Base-by-base conservation (phyloP, 2,329 filamentous ascomycete genomes). In the Aspergillus candidus region DNA sequence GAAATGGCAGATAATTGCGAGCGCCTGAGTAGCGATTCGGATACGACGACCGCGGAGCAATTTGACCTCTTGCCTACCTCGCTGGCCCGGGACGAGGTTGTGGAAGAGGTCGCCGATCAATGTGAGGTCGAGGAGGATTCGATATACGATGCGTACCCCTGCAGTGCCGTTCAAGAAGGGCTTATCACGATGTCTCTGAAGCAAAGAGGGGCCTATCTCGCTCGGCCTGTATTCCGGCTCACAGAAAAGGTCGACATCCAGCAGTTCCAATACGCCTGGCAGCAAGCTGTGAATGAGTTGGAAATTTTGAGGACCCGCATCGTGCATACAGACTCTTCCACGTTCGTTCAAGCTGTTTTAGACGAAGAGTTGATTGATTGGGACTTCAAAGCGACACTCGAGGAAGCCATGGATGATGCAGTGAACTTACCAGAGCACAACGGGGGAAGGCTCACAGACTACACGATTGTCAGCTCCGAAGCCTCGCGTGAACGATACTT, bases 231-330 rank as follows among this genome's bases (percentile, higher is more conserved):
- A 0, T 67, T 73, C 39, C 56, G 58, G 4, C 64, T 77, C 3
- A 57, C 65, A 1, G 41, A 55, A 4, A 43, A 59, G 3, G 52
- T 73, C 4, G 62, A 75, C 44, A 33, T 75, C 3, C 53, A 55
- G 6, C 63, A 59, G 22, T 72, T 76, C 59, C 73, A 71, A 47
- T 51, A 59, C 7, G 65, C 73, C 1, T 77, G 73, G 72, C 65
- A 74, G 38, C 60, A 62, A 11, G 62, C 68, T 4, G 66, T 75
- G 2, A 53, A 67, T 6, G 68, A 71, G 31, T 57, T 70, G 18
- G 69, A 72, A 27, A 74, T 77, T 13, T 60, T 77, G 10, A 67
- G 75, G 10, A 77, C 74, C 17, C 66, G 73, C 7, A 65, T 73
- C 39, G 60, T 71, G 4, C 63, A 71, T 41, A 67, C 65, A 1